Base-by-base conservation (phyloP, 306 rosid genomes). In the Cyamopsis tetragonoloba region DNA sequence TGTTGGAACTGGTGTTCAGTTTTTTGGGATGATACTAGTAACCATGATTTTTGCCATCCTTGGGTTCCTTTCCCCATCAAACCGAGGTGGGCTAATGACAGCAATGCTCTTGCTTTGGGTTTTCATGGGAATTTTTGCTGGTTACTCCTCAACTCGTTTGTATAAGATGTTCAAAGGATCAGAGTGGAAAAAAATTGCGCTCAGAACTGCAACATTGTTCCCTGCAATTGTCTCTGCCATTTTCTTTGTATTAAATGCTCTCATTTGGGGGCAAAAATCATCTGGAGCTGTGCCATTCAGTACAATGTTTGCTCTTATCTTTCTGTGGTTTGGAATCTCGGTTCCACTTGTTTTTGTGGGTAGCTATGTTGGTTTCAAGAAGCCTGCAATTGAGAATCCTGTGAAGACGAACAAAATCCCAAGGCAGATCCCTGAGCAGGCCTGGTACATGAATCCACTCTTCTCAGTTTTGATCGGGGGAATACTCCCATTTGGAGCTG, bases 241-340 rank as follows among this genome's bases (percentile, higher is more conserved):
- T 60, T 93, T 93, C 82, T 83, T 86, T 46, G 87, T 89, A 38
- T 62, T 93, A 39, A 93, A 93, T 59, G 74, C 90, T 28, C 79
- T 93, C 56, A 89, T 93, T 27, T 93, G 98, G 98, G 98, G 98
- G 18, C 87, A 93, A 82, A 93, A 93, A 61, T 93, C 98, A 63
- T 93, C 98, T 28, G 98, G 98, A 55, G 98, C 98, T 51, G 98
- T 93, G 66, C 98, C 98, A 37, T 93, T 93, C 34, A 96, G 98
- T 41, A 93, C 98, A 2, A 93, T 93, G 98, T 93, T 93, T 73
- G 98, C 98, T 68, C 87, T 93, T 10, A 68, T 93, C 73, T 91
- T 93, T 51, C 73, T 93, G 61, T 93, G 98, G 97, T 93, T 89
- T n/a, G 98, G 98, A 6, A 93, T 93, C 84, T 93, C 98, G 0